phyloP scores from a whole-genome alignment of 768 basidiomycete species.

The Gyrodon lividus region DNA sequence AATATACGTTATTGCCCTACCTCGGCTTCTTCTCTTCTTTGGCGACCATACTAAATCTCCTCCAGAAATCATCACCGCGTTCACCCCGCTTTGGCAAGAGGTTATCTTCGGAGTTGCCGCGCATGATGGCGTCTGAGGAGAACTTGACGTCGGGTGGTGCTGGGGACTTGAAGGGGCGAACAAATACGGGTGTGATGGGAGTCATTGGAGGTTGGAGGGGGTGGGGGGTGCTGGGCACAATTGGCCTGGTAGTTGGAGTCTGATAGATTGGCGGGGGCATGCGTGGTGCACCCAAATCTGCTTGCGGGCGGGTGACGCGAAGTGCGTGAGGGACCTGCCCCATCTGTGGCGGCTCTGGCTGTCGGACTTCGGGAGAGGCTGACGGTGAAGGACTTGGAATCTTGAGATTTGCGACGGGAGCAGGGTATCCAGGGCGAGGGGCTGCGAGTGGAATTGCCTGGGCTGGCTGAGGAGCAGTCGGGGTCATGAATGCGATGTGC shows the following conservation, averaged over 20 bases:
- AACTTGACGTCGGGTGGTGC: constrained; percentile 47
- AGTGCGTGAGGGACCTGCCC: constrained; percentile 31
- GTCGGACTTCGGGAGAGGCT: constrained; percentile 31
- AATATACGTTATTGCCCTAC: constrained; percentile 21
- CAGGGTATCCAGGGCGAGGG: constrained; percentile 72
- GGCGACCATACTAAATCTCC: constrained; percentile 81
- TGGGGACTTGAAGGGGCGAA: constrained; percentile 49
- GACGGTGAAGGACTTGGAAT: constrained; percentile 49
- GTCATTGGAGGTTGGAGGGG: constrained; percentile 76
- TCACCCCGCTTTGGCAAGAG: constrained; percentile 67
- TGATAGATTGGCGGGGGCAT: constrained; percentile 34
- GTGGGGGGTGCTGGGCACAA: constrained; percentile 58
- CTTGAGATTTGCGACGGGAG: constrained; percentile 65
- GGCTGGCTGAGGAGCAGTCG: constrained; percentile 25
- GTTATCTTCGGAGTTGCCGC: constrained; percentile 66
- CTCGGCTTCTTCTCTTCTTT: constrained; percentile 62
- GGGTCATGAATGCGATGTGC: constrained; percentile 38
- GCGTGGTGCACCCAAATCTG: constrained; percentile 19
- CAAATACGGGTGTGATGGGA: constrained; percentile 78
- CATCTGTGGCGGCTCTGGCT: constrained; percentile 24
- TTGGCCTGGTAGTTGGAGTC: constrained; percentile 28
- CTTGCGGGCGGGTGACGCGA: constrained; percentile 18
- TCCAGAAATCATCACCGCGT: constrained; percentile 83
- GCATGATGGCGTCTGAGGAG: constrained; percentile 53
- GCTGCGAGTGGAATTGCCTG: constrained; percentile 53